A percentile compares a stretch with the other conserved stretches of the same genome.
Conservation (phyloP, 495 filamentous ascomycete genomes). For the Xylaria grammica region DNA sequence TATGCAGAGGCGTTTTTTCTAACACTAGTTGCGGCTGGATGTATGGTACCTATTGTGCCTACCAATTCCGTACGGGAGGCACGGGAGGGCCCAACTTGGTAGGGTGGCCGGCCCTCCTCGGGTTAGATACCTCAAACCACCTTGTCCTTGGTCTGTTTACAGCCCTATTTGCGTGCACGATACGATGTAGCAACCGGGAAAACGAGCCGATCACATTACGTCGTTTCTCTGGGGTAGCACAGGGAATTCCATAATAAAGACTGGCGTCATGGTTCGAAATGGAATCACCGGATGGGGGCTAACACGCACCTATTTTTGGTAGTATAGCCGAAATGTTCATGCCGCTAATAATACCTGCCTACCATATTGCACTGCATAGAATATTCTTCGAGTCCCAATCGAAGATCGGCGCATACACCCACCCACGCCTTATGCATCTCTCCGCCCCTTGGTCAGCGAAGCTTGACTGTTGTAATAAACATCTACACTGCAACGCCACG, state of each 20-base stretch:
- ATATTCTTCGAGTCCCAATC: conserved; percentile 1
- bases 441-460: not conserved
- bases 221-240: not conserved
- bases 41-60: conserved; percentile 11
- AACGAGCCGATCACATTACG: not conserved
- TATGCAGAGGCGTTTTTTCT: not conserved
- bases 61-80: conserved; percentile 3
- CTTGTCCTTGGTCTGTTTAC: not conserved
- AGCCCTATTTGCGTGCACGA: not conserved
- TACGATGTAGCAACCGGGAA: not conserved
- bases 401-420: not conserved
- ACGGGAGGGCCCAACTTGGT: not conserved
- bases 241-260: not conserved
- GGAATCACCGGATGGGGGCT: not conserved
- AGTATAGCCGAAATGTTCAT: not conserved
- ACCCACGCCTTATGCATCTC: not conserved
- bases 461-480: not conserved
- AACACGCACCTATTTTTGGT: not conserved
- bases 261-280: not conserved
- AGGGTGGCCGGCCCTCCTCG: conserved; percentile 1
- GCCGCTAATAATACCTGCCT: not conserved
- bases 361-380: not conserved
- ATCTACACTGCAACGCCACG: not conserved
- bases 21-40: conserved; percentile 13
- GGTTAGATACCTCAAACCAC: not conserved